Base-by-base conservation (phyloP, 257 asterid species). In the Parsonsia alboflavescens region DNA sequence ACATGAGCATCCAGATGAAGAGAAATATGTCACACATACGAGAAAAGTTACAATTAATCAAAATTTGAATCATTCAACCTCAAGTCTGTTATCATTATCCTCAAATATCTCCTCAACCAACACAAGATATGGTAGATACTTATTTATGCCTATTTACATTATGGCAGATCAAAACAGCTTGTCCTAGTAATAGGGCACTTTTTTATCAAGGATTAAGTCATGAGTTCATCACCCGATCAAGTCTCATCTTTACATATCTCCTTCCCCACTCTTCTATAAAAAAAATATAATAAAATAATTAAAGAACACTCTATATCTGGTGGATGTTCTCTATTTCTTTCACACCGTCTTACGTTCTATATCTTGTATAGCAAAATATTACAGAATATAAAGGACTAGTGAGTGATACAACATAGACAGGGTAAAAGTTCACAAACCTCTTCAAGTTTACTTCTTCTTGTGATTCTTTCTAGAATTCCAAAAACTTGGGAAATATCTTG, bases 401-500 rank as follows among this genome's bases (percentile, higher is more conserved):
- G 49, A 17, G 44, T 4, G 49, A 41, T 39, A 54, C 17, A 52
- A 50, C 9, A 68, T 7, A 76, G 52, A 30, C 13, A 64, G 52
- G 49, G 24, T 28, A 52, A 30, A 67, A 44, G 33, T 48, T 56
- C 69, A 78, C 83, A 57, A 67, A 86, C 90, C 87, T 81, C 78
- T 22, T 67, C 77, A 41, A 76, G 70, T 81, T 79, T 76, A 92
- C 85, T 85, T 92, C 85, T 85, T 92, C 78, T 82, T 57, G 77
- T 89, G 97, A 26, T 76, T 92, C 85, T 94, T 94, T 77, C 81
- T 86, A 12, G 93, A 90, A 76, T 82, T 90, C 90, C 85, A 82
- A 75, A 84, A 85, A 79, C 85, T 80, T 10, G 97, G 97, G 78
- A 93, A 84, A 85, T 84, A 86, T 69, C 75, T 80, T 8, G 88